Conservation (phyloP, 352 stramenopile genomes). For the Phytophthora macrochlamydospora region DNA sequence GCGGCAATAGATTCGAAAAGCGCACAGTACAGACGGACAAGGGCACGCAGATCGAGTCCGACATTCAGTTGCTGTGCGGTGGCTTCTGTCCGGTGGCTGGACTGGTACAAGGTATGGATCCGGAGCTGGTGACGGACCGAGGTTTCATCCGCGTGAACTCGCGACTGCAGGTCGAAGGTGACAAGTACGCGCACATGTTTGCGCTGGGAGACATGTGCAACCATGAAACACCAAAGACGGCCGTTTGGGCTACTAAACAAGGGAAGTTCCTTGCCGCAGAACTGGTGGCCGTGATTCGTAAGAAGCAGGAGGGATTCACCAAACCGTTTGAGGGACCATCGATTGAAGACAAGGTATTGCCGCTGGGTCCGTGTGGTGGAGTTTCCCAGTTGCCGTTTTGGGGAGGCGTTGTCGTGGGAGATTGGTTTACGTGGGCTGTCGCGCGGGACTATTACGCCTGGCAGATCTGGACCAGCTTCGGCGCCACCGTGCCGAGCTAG, state of each 20-base stretch:
- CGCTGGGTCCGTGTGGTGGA: conserved; percentile 42
- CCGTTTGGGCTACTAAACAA: conserved; percentile 31
- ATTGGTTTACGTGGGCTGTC: conserved; percentile 38
- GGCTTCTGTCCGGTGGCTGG: conserved; percentile 29
- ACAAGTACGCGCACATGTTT: conserved; percentile 42
- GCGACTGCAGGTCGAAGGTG: conserved; percentile 40
- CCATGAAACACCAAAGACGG: conserved; percentile 41
- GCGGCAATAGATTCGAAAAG: conserved; percentile 35
- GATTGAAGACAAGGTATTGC: conserved; percentile 24
- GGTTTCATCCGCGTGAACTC: conserved; percentile 46
- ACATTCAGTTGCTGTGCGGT: conserved; percentile 40
- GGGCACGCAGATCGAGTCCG: conserved; percentile 41
- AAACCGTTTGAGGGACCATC: conserved; percentile 24
- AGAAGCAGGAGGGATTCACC: conserved; percentile 9
- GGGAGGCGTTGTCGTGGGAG: conserved; percentile 42
- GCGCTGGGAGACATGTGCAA: conserved; percentile 45
- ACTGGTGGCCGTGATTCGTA: conserved; percentile 20
- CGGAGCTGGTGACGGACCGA: conserved; percentile 27
- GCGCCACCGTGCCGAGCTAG: conserved; percentile 15
- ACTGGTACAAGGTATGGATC: conserved; percentile 32
- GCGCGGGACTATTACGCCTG: conserved; percentile 37
- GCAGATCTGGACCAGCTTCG: conserved; percentile 25
- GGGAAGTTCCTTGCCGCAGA: conserved; percentile 33
- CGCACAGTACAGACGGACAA: conserved; percentile 41
- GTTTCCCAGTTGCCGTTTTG: conserved; percentile 45